phyloP scores from a whole-genome alignment of 179 eudicot species.

The Kewa caespitosa region DNA sequence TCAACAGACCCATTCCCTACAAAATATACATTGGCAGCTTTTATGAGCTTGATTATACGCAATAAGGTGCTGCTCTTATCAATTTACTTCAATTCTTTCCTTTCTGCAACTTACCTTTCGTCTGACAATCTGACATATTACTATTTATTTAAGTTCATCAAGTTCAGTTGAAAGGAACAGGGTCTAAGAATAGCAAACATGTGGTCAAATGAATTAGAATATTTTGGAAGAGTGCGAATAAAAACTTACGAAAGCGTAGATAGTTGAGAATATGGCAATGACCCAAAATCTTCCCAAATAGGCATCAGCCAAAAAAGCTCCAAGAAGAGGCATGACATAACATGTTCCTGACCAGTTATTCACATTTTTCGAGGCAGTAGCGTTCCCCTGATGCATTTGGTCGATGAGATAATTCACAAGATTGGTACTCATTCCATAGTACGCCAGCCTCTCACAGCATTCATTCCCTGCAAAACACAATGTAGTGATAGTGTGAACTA shows the following conservation, averaged over 20 bases:
- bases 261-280: constrained; percentile 55
- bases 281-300: constrained; percentile 68
- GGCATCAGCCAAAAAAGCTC: constrained; percentile 76
- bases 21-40: background rate
- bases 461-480: constrained; percentile 44
- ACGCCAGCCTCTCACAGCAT: constrained; percentile 71
- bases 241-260: constrained; percentile 58
- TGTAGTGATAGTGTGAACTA: background rate
- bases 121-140: background rate
- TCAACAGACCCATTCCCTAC: constrained; percentile 61
- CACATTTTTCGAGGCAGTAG: constrained; percentile 48
- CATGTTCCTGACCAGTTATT: constrained; percentile 75
- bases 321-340: constrained; percentile 56
- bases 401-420: constrained; percentile 50
- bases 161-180: too few relatives aligned
- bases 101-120: too few relatives aligned
- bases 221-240: background rate
- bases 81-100: too few relatives aligned
- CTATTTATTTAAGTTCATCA: background rate
- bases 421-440: constrained; percentile 65
- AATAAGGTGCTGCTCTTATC: too few relatives aligned
- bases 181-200: too few relatives aligned
- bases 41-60: background rate
- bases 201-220: background rate
- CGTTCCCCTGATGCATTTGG: constrained; percentile 43